These are phyloP conservation scores for Diplodia sapinea DNA, from an alignment of 2,329 filamentous ascomycete genomes.

Conservation along the genomic window DNA sequence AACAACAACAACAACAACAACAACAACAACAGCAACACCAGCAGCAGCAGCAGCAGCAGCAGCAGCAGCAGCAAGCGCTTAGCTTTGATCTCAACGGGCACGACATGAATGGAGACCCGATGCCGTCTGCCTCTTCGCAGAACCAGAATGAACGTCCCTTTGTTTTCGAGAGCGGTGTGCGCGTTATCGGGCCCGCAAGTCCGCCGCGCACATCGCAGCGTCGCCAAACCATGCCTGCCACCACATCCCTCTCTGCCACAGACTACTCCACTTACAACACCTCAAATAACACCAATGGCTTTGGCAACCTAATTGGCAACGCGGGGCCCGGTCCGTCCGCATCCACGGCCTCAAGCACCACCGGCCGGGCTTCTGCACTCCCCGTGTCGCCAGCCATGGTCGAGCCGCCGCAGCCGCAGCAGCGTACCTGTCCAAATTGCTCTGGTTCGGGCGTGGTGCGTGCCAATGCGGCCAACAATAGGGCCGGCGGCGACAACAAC, in stretches of 20 bases:
- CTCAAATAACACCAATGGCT: conserved; percentile 22
- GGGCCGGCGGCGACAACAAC: conserved; percentile 7
- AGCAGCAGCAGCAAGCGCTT: conserved; percentile 34
- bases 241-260: conserved; percentile 1
- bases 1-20: conserved; percentile 30
- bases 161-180: conserved; percentile 33
- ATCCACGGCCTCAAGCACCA: conserved; percentile 24
- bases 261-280: conserved; percentile 29
- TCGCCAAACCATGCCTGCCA: conserved; percentile 25
- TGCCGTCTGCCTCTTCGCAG: conserved; percentile 6
- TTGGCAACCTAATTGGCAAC: conserved; percentile 9
- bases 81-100: conserved; percentile 29
- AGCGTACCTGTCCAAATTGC: conserved; percentile 19
- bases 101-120: conserved; percentile 29
- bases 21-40: conserved; percentile 34
- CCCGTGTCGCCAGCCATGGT: conserved; percentile 25
- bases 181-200: conserved; percentile 32
- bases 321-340: conserved; percentile 19
- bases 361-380: conserved; percentile 22
- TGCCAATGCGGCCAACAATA: conserved; percentile 18
- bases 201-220: conserved; percentile 22
- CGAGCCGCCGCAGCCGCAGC: background rate
- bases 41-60: conserved; percentile 30
- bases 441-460: conserved; percentile 29
- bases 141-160: conserved; percentile 32